A percentile compares a stretch with the other conserved stretches of the same genome.
Conservation (phyloP, 1,139 yeast species). For the Suhomyces taliae region DNA sequence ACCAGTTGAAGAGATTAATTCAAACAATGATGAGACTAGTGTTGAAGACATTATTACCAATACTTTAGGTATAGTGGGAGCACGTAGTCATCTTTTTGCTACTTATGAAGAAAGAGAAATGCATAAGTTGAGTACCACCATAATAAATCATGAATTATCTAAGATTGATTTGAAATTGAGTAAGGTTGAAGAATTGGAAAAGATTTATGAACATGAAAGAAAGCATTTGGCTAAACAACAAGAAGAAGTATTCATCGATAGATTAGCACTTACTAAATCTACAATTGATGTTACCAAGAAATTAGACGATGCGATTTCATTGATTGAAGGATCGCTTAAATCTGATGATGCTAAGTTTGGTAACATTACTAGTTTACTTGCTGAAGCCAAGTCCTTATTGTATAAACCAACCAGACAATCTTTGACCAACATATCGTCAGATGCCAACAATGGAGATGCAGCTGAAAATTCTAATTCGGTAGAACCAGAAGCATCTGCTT, state of each 20-base stretch:
- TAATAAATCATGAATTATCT: slow-evolving; percentile 70
- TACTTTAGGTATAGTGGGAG: slow-evolving; percentile 70
- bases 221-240: slow-evolving; percentile 73
- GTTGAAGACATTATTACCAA: slow-evolving; percentile 53
- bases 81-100: slow-evolving; percentile 81
- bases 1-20: slow-evolving; percentile 11
- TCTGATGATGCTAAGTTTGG: slow-evolving; percentile 5
- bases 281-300: slow-evolving; percentile 54
- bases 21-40: slow-evolving; percentile 11
- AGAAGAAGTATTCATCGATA: slow-evolving; percentile 76
- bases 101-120: slow-evolving; percentile 80
- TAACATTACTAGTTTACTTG: slow-evolving; percentile 30
- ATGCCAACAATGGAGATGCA: slow-evolving; percentile 15
- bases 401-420: slow-evolving; percentile 49
- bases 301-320: slow-evolving; percentile 43
- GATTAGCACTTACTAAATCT: slow-evolving; percentile 68
- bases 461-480: slow-evolving; percentile 9
- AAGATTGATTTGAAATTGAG: slow-evolving; percentile 76
- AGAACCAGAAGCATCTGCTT: slow-evolving; percentile 14
- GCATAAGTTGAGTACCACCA: slow-evolving; percentile 54
- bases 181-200: slow-evolving; percentile 72
- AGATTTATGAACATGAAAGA: slow-evolving; percentile 75
- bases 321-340: slow-evolving; percentile 26
- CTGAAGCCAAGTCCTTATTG: slow-evolving; percentile 51
- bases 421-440: slow-evolving; percentile 21